Evolutionary conservation across 192 early-diverging fungal species (phyloP).

Genomic region (Backusella morwellensis): DNA sequence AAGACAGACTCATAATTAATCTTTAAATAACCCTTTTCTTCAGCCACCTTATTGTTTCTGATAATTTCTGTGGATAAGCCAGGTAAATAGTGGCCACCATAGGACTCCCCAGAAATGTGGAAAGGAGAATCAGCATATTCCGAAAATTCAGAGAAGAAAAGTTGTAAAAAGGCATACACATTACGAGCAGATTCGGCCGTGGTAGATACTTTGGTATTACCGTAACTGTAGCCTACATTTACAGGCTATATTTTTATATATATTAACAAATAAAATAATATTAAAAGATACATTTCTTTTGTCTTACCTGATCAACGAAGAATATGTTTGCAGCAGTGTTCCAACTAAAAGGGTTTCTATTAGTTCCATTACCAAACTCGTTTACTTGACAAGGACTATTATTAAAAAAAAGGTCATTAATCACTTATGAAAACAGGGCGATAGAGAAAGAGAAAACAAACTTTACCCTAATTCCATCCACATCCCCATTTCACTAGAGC

Average conservation of each 20-base stretch:
- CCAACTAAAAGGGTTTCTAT: constrained; percentile 79
- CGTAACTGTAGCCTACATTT: constrained; percentile 91
- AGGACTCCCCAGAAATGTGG: constrained; percentile 86
- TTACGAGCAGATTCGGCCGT: constrained; percentile 79
- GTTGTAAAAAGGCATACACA: constrained; percentile 90
- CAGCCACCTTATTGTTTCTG: constrained; percentile 63
- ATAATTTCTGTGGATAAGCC: constrained; percentile 83
- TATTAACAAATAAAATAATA: neutral
- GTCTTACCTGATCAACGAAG: constrained; percentile 70
- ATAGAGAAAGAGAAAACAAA: neutral
- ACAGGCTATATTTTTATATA: constrained; percentile 53
- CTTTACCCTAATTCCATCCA: constrained; percentile 74
- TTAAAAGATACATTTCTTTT: neutral
- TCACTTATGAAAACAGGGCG: neutral
- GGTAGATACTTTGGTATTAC: constrained; percentile 62
- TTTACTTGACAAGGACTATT: constrained; percentile 77
- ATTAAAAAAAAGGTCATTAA: neutral
- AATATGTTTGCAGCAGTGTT: constrained; percentile 86
- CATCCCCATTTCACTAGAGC: constrained; percentile 72
- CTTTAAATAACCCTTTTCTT: constrained; percentile 25
- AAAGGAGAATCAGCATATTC: constrained; percentile 77
- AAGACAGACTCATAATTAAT: constrained; percentile 76
- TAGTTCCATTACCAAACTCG: constrained; percentile 66
- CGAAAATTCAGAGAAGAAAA: constrained; percentile 84
- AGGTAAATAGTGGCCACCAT: constrained; percentile 89